Conservation (phyloP, 108 stramenopile species). For the Discostella stelligeroides region DNA sequence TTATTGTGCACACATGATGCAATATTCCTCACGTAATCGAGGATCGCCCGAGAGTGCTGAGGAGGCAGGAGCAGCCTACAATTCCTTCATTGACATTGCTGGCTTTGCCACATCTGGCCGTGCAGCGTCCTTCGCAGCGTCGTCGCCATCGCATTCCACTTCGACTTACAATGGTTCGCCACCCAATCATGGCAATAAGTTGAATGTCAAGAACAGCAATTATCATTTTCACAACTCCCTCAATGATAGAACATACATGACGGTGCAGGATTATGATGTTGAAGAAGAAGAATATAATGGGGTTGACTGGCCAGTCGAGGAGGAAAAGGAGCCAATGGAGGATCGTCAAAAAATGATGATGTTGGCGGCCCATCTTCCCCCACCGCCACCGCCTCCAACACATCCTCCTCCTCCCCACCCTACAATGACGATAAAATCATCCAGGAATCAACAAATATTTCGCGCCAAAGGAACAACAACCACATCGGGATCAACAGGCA, state of each 20-base stretch:
- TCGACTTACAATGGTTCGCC: not conserved
- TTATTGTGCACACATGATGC: not conserved
- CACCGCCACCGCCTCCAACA: not conserved
- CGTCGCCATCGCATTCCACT: constrained; percentile 18
- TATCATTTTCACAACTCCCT: not conserved
- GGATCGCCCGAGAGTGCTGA: not conserved
- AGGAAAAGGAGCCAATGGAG: not conserved
- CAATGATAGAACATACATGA: not conserved
- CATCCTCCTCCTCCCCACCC: not conserved
- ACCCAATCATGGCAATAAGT: not conserved
- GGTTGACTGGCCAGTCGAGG: constrained; percentile 2
- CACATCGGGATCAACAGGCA: constrained; percentile 2
- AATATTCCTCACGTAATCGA: not conserved
- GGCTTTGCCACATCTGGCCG: not conserved
- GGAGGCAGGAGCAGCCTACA: constrained; percentile 1
- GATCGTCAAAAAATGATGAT: not conserved
- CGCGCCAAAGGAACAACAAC: constrained; percentile 12
- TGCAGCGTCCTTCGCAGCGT: constrained; percentile 11
- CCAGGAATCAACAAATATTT: constrained; percentile 33
- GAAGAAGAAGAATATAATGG: too few species aligned
- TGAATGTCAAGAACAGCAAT: not conserved
- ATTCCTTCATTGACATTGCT: constrained; percentile 29
- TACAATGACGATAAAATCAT: not conserved
- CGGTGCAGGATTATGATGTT: too few species aligned
- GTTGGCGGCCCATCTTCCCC: not conserved